A percentile compares a stretch with the other conserved stretches of the same genome.
phyloP scores from a whole-genome alignment of 2,329 filamentous ascomycete genomes.

The Xylaria sp. region DNA sequence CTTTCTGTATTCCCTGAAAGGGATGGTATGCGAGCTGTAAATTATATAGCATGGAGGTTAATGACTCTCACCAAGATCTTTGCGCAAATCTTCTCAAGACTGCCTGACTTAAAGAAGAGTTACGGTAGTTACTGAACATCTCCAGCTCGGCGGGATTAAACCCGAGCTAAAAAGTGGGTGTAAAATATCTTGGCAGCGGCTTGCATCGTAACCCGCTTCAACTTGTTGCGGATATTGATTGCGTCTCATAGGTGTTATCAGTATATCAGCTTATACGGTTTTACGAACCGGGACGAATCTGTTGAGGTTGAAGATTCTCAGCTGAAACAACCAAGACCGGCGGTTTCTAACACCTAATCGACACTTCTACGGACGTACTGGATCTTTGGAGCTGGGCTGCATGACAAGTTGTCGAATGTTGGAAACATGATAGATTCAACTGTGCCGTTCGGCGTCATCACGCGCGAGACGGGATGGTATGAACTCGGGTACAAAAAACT shows the following conservation, averaged over 20 bases:
- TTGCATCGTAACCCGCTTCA: background rate
- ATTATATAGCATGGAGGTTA: too few relatives aligned
- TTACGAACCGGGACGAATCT: background rate
- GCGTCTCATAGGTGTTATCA: background rate
- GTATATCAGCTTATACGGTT: background rate
- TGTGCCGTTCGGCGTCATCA: background rate
- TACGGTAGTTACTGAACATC: background rate
- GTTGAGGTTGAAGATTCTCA: background rate
- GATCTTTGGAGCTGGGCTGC: background rate
- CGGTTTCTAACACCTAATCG: background rate
- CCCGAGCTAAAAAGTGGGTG: slow-evolving; percentile 27
- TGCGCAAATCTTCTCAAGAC: background rate
- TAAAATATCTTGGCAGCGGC: slow-evolving; percentile 26
- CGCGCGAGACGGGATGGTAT: slow-evolving; percentile 7
- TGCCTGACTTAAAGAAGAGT: background rate
- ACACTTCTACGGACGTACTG: slow-evolving; percentile 15
- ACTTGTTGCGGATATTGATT: background rate
- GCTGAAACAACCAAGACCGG: background rate
- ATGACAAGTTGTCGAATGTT: background rate
- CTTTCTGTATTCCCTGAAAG: too few relatives aligned
- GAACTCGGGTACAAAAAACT: background rate
- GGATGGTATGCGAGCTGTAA: too few relatives aligned
- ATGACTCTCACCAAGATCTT: background rate
- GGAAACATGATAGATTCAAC: slow-evolving; percentile 13
- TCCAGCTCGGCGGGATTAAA: slow-evolving; percentile 24